Base-by-base conservation (phyloP, 164 flowering plant genomes). In the Euptelea pleiosperma region DNA sequence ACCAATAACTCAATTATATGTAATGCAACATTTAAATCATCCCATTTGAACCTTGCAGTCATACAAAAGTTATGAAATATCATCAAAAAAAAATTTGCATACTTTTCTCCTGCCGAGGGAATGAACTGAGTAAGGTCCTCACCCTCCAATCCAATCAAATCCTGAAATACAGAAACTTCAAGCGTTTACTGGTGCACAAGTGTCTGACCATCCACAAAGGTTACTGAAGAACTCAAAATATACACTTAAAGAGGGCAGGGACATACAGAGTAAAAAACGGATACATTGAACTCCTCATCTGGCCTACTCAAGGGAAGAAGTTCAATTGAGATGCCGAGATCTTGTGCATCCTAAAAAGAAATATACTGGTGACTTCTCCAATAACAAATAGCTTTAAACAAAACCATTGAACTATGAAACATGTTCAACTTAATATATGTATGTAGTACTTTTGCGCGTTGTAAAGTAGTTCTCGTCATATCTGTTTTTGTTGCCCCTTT, bases 261-360 rank as follows among this genome's bases (percentile, higher is more conserved):
- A 48, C 89, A 60, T 82, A 92, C 96, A 48, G 86, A 80, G 78
- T 86, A 93, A 58, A 93, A 86, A 29, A 53, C 52, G 25, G 95
- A 78, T 30, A 80, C 61, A 51, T 84, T 71, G 63, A 93, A 93
- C 61, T 81, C 82, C 54, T 76, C 82, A 48, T 77, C 79, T 49
- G 83, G 77, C 62, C 69, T 64, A 69, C 82, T 76, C 67, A 91
- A 64, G 18, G 97, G 99, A 42, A 94, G 82, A 70, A 94, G 85
- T 61, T 91, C 95, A 65, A 94, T 82, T 50, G 90, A 78, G 65
- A 94, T 90, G 62, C 95, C 93, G 61, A 94, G 89, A 58, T 87
- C 97, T 73, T 82, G 97, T 58, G 93, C 93, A 79, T 94, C 99
- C 99, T 93, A 74, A 6, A 58, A 69, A 62, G n/a, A 51, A 48